These are phyloP conservation scores for Casuarina glauca DNA, from an alignment of 306 rosid species.

Conservation along the genomic window DNA sequence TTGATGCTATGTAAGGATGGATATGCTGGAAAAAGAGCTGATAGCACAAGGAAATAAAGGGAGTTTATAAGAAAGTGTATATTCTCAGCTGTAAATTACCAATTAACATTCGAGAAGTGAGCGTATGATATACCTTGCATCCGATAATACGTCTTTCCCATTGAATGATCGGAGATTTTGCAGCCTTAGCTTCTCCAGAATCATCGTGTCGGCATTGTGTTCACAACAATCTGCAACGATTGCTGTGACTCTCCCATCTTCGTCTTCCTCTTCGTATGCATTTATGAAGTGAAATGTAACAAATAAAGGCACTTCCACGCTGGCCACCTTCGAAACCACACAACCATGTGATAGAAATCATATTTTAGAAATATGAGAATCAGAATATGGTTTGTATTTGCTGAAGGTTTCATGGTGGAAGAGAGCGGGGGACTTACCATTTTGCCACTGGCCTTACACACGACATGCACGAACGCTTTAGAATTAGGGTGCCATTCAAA, in stretches of 20 bases:
- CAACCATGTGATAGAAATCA: background rate
- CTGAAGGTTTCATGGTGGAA: background rate
- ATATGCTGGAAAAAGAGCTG: background rate
- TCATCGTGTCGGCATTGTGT: conserved; percentile 51
- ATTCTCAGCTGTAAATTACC: background rate
- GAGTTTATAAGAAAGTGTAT: background rate
- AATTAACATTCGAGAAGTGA: background rate
- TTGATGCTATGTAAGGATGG: background rate
- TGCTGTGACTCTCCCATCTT: conserved; percentile 58
- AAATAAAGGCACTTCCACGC: conserved; percentile 78
- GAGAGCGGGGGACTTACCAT: conserved; percentile 44
- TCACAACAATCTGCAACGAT: conserved; percentile 82
- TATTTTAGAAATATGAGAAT: background rate
- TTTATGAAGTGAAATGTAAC: conserved; percentile 90
- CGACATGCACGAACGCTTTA: conserved; percentile 64
- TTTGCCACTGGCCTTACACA: conserved; percentile 84
- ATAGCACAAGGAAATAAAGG: background rate
- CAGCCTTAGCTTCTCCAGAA: too few relatives aligned
- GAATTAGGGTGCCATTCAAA: conserved; percentile 24
- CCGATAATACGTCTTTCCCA: conserved; percentile 69
- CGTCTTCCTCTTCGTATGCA: conserved; percentile 50
- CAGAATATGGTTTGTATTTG: too few relatives aligned
- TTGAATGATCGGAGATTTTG: too few relatives aligned
- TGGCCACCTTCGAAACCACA: too few relatives aligned
- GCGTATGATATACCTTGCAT: conserved; percentile 54